Evolutionary conservation across 805 yeast species (phyloP).

Genomic region (Candida fluviatilis): DNA sequence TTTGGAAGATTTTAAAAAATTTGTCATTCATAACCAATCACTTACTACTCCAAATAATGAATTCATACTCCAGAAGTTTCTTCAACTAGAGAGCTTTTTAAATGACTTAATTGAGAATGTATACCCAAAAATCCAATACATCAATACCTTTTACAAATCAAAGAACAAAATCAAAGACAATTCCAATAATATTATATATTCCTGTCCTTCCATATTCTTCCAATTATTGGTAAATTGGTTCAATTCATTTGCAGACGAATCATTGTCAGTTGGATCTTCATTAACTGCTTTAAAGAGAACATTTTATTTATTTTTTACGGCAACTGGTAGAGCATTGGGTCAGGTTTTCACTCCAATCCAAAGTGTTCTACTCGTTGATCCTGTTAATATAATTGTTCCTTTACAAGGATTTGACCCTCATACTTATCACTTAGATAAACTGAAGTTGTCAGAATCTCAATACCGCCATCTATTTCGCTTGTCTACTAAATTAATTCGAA

Average conservation of each 20-base stretch:
- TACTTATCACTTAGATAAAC: conserved; percentile 14
- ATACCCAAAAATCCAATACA: conserved; percentile 22
- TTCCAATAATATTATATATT: conserved; percentile 16
- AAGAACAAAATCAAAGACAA: conserved; percentile 11
- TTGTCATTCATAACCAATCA: conserved; percentile 13
- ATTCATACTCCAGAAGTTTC: conserved; percentile 7
- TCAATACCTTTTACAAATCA: conserved; percentile 22
- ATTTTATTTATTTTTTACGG: conserved; percentile 30
- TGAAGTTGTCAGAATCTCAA: conserved; percentile 14
- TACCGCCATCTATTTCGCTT: conserved; percentile 18
- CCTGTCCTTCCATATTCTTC: conserved; percentile 28
- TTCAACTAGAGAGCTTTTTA: conserved; percentile 29
- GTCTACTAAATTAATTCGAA: conserved; percentile 24
- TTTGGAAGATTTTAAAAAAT: conserved; percentile 22
- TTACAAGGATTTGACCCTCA: conserved; percentile 23
- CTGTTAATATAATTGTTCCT: conserved; percentile 29
- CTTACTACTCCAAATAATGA: conserved; percentile 10
- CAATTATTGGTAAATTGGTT: conserved; percentile 34
- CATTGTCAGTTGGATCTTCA: conserved; percentile 22
- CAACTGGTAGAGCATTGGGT: conserved; percentile 30
- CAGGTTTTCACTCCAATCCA: conserved; percentile 33
- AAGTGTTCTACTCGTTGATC: conserved; percentile 30
- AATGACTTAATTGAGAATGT: conserved; percentile 19
- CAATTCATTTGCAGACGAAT: conserved; percentile 29
- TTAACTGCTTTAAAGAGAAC: conserved; percentile 28